Conservation (phyloP, 257 asterid species). For the Nicotiana tomentosiformis region DNA sequence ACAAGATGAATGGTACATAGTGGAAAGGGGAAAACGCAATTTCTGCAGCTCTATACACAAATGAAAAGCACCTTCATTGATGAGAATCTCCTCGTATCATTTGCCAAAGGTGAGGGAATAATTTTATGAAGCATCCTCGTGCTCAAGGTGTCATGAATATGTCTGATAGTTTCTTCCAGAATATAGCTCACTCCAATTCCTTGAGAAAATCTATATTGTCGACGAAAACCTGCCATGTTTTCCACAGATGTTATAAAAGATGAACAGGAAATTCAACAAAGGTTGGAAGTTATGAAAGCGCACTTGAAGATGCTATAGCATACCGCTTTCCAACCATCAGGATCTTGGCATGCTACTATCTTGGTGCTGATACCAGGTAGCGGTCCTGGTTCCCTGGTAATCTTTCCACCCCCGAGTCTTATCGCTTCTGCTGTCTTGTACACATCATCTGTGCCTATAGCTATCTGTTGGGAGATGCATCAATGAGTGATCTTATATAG, state of each 20-base stretch:
- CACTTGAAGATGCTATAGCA: conserved; percentile 10
- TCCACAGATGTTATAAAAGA: neutral
- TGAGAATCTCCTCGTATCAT: neutral
- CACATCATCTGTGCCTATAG: conserved; percentile 92
- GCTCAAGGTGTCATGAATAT: neutral
- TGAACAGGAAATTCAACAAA: neutral
- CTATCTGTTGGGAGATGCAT: conserved; percentile 48
- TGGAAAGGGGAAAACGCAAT: neutral
- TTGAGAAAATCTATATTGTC: conserved; percentile 84
- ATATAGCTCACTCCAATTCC: conserved; percentile 52
- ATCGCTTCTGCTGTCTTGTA: conserved; percentile 86
- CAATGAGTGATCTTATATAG: neutral
- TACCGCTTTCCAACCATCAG: conserved; percentile 99
- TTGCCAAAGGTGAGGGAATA: neutral
- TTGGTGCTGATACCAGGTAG: conserved; percentile 88
- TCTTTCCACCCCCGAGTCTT: conserved; percentile 65
- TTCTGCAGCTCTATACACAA: neutral
- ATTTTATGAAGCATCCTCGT: neutral
- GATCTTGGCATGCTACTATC: conserved; percentile 91
- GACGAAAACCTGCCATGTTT: conserved; percentile 70
- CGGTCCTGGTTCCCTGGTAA: conserved; percentile 91
- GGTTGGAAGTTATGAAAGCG: neutral
- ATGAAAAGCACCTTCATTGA: neutral
- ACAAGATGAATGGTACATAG: too few relatives aligned
- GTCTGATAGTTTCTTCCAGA: neutral